Conservation (phyloP, 441 rosid species). For the Lepidium campestre region DNA sequence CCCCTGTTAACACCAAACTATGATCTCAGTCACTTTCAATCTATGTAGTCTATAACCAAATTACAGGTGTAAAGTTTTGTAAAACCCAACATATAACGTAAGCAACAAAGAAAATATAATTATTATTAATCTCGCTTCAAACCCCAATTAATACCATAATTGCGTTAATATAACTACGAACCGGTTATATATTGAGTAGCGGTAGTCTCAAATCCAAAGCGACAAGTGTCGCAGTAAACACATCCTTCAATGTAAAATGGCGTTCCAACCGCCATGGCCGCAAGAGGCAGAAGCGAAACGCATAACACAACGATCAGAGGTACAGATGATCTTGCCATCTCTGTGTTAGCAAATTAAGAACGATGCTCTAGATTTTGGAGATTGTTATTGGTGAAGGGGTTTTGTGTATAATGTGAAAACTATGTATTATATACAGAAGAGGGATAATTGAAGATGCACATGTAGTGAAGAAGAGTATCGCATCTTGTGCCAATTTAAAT, state of each 20-base stretch:
- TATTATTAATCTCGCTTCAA: no score
- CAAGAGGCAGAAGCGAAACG: constrained; percentile 29
- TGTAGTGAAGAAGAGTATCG: constrained; percentile 7
- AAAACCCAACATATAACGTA: no score
- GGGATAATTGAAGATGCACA: constrained; percentile 5
- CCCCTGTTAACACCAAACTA: constrained; percentile 29
- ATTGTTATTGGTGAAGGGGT: not conserved
- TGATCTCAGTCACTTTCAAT: not conserved
- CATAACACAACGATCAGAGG: constrained; percentile 4
- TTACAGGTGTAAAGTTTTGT: not conserved
- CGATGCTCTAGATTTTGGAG: not conserved
- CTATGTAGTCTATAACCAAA: not conserved
- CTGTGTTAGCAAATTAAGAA: not conserved
- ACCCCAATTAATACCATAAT: no score
- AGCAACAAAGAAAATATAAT: not conserved
- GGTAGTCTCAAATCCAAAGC: constrained; percentile 63
- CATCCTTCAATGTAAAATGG: constrained; percentile 45
- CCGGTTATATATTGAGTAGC: constrained; percentile 42
- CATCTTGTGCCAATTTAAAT: constrained; percentile 14
- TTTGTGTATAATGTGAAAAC: not conserved
- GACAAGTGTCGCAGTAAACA: constrained; percentile 71
- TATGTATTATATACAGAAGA: not conserved
- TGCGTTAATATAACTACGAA: not conserved
- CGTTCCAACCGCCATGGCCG: constrained; percentile 23
- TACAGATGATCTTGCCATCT: constrained; percentile 31